Evolutionary conservation across 1,284 basidiomycete species (phyloP), one percentile per base, ranked within the genome.

Genomic region (Xanthoconium separans): DNA sequence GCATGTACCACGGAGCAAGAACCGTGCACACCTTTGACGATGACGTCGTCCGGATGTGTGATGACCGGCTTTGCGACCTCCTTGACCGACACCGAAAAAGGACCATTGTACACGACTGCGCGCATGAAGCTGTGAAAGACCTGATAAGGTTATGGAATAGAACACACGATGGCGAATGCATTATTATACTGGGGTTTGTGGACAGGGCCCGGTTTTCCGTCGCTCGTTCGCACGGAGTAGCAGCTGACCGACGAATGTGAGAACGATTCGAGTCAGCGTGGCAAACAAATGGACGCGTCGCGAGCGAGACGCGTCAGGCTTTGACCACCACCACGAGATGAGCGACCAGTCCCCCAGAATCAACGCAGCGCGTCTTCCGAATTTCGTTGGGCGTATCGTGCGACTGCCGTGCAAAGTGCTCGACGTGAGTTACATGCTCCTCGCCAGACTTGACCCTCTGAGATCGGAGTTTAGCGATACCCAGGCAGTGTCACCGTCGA

Each of bases 401-500:
- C 76, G 91, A 36, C 64, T 95, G 13, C 77, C 85, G 0, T 87
- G 85, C 61, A 91, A 91, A 70, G 74, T 87, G 24, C 62, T 91
- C 53, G 81, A 76, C 61, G 89, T 88, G 43, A 56, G 62, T 55
- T 4, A 24, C 8, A 13, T 18, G 24, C 31, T 30, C 4, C 33
- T 20, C 44, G 18, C 34, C 45, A 29, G 48, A 48, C 33, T 44
- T 20, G 30, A 48, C 8, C 24, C 29, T 49, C 50, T 53, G 16
- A 55, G 48, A 47, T 47, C 4, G 29, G 49, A 33, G 45, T 34
- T 27, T 57, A 88, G 84, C 71, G 84, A 52, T 75, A 79, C 18
- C 78, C 77, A n/a, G 80, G 81, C 9, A 70, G 70, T 1, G 81
- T 84, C 2, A 77, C 83, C 10, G 83, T 93, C 24, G 77, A 87